Evolutionary conservation across 2,329 filamentous ascomycete genomes (phyloP), one percentile per base, ranked within the genome.

Genomic region (Sordariomycetes sp.): DNA sequence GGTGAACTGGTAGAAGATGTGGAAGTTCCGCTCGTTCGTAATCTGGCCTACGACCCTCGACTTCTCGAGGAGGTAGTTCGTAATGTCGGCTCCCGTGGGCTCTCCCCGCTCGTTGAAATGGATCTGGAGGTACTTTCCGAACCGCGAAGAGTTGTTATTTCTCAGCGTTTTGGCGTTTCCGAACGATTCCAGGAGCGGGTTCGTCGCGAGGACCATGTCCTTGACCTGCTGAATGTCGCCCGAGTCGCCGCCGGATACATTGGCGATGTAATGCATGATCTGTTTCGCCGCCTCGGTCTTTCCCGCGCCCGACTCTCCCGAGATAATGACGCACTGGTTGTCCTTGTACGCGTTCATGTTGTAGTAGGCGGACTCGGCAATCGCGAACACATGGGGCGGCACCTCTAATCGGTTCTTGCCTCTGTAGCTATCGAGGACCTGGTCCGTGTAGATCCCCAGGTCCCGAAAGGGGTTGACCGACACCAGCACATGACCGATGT

Each of bases 281-380:
- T 92, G 87, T 80, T 99, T 97, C 60, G 94, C 94, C 5, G 94
- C 94, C 73, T 99, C 94, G 15, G 94, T 99, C 79, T 99, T 99
- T 70, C 94, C 94, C 36, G 94, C 94, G 68, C 94, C 94, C 2
- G 94, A 97, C 74, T 99, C 94, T 68, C 94, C 94, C 4, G 94
- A 97, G 65, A 99, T 99, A 72, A 99, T 99, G 64, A 99, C 92
- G 74, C 94, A 97, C 72, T 99, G 94, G 75, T 97, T 97, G 65
- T 97, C 94, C 67, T 90, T 90, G 78, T 99, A 99, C 53, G 91
- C 92, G 72, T 97, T 97, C 94, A 99, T 97, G 76, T 99, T 97
- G 76, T 97, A 97, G 77, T 99, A 99, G 57, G 91, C 73, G 8
- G 92, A 87, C 73, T 99, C 94, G 68, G 94, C 94, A 66, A 99